Percentiles rank a stretch among this genome's conserved stretches.
Conservation (phyloP, 495 filamentous ascomycete species). For the Physcia stellaris region DNA sequence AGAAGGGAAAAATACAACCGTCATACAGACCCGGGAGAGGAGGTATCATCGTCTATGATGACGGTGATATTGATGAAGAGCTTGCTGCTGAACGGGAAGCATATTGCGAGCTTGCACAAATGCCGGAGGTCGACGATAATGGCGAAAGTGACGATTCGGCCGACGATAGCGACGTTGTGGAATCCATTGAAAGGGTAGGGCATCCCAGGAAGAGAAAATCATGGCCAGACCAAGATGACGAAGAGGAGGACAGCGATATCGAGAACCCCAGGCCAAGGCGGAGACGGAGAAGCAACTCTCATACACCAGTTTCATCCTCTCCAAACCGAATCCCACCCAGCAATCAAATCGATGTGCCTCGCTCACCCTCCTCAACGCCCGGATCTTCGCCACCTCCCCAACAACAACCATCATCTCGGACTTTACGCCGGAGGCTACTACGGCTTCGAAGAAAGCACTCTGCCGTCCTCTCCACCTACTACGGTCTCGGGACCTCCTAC, state of each 20-base stretch:
- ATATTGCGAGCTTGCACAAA: slow-evolving; percentile 66
- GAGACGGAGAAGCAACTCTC: slow-evolving; percentile 70
- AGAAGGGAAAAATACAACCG: slow-evolving; percentile 54
- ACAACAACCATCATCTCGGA: slow-evolving; percentile 42
- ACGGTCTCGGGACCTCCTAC: slow-evolving; percentile 74
- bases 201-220: slow-evolving; percentile 66
- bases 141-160: slow-evolving; percentile 34
- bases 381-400: slow-evolving; percentile 36
- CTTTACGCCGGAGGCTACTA: slow-evolving; percentile 57
- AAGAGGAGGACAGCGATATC: slow-evolving; percentile 48
- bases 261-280: slow-evolving; percentile 60
- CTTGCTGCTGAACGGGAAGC: slow-evolving; percentile 59
- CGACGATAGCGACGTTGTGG: slow-evolving; percentile 23
- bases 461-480: slow-evolving; percentile 59
- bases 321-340: background rate
- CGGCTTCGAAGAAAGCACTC: slow-evolving; percentile 67
- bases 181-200: slow-evolving; percentile 14
- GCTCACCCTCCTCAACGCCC: slow-evolving; percentile 24
- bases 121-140: slow-evolving; percentile 78
- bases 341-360: no score
- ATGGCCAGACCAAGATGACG: slow-evolving; percentile 59
- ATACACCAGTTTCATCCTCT: slow-evolving; percentile 32
- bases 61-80: slow-evolving; percentile 93
- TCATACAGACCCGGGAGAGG: slow-evolving; percentile 63
- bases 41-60: slow-evolving; percentile 84